Base-by-base conservation (phyloP, 1,284 basidiomycete species). In the Bjerkandera adusta region DNA sequence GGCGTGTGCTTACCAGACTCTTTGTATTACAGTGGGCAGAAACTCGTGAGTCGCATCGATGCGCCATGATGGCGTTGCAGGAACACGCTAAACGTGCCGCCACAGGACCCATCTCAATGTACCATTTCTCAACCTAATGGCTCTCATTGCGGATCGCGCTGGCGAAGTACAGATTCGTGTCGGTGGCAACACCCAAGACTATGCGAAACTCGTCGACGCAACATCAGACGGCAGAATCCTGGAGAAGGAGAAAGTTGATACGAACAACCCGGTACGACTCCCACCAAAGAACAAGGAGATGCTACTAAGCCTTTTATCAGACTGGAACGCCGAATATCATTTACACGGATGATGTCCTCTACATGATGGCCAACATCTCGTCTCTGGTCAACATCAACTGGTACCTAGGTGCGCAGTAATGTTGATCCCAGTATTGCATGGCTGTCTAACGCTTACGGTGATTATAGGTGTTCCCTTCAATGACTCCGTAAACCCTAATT, bases 161-260 rank as follows among this genome's bases (percentile, higher is more conserved):
- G 87, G 87, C 1, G 60, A 71, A 4, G 71, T 85, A 4, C 63
- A 68, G 34, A 65, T 90, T 13, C 82, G 88, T 35, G 73, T 90
- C 3, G 89, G 88, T 29, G 89, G 88, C 45, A 90, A 90, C 63
- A 83, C 83, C 1, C 85, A 89, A 57, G 85, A 89, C 50, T 74
- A 69, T 20, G 80, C 81, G 8, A 51, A 52, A 1, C 47, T 66
- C 41, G 59, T 64, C 10, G 37, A 34, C 13, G 56, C 48, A 36
- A 53, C 66, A 3, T 52, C 55, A 3, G 52, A 61, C 29, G 52
- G 51, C 24, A 30, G 43, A 1, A 52, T 47, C 26, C 33, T 56
- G 21, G 47, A 47, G 32, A 62, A 60, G 38, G 54, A 56, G 37
- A 37, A 37, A 7, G 38, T 25, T 8, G 47, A 47, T n/a, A n/a